phyloP scores from a whole-genome alignment of 2,329 filamentous ascomycete genomes.

The Davidsoniella neocaledoniae region DNA sequence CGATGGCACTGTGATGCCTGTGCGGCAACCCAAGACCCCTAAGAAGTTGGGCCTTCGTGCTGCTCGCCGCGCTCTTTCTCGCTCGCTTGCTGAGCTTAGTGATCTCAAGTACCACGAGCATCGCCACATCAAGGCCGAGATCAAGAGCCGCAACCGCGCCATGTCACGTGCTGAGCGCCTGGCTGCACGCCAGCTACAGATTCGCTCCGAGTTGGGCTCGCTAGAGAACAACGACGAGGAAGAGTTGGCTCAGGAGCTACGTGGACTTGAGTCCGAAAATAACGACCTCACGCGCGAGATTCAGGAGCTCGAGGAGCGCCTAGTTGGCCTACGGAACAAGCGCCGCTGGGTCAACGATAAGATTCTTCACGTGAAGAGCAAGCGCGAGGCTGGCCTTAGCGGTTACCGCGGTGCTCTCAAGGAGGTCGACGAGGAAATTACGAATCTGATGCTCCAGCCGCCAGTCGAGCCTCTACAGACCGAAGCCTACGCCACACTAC shows the following conservation, averaged over 20 bases:
- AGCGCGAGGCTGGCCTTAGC: slow-evolving; percentile 52
- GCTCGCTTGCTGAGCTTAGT: slow-evolving; percentile 45
- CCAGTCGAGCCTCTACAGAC: slow-evolving; percentile 36
- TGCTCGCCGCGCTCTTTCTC: slow-evolving; percentile 47
- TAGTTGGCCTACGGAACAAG: slow-evolving; percentile 42
- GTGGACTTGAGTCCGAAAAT: slow-evolving; percentile 39
- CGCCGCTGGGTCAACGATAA: slow-evolving; percentile 41
- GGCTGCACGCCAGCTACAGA: slow-evolving; percentile 30
- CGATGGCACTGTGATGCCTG: slow-evolving; percentile 38
- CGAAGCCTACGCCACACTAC: slow-evolving; percentile 21
- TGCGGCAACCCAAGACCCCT: slow-evolving; percentile 35
- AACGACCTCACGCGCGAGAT: slow-evolving; percentile 44
- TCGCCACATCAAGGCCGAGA: slow-evolving; percentile 37
- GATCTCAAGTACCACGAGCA: slow-evolving; percentile 53
- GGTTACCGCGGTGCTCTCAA: slow-evolving; percentile 51
- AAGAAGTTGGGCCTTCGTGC: slow-evolving; percentile 39
- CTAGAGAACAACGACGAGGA: slow-evolving; percentile 40
- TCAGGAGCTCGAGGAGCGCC: slow-evolving; percentile 43
- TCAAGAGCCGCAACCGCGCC: slow-evolving; percentile 38
- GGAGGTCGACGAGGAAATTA: slow-evolving; percentile 47
- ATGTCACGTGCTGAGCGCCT: slow-evolving; percentile 40
- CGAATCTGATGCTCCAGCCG: slow-evolving; percentile 39
- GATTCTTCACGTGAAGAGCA: slow-evolving; percentile 46
- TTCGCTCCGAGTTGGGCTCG: slow-evolving; percentile 32
- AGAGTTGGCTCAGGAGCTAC: slow-evolving; percentile 43